These are phyloP conservation scores for Lepidium campestre DNA, from an alignment of 441 rosid genomes.

Conservation along the genomic window DNA sequence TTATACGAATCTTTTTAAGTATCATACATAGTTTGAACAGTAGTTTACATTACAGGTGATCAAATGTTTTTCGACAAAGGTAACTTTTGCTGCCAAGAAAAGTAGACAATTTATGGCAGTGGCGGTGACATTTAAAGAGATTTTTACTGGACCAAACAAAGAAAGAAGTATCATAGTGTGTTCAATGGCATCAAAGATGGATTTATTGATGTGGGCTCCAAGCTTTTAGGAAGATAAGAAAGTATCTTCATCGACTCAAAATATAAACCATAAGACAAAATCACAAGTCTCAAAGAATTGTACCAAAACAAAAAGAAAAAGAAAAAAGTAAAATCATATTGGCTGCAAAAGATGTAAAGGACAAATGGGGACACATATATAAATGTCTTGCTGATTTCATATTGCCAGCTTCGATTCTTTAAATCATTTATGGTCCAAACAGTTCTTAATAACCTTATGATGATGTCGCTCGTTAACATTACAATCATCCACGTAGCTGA, in stretches of 20 bases:
- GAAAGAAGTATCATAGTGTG: constrained; percentile 24
- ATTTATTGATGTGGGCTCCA: constrained; percentile 36
- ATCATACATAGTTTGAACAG: neutral
- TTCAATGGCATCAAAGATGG: constrained; percentile 22
- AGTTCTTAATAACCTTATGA: neutral
- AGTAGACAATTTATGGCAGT: constrained; percentile 42
- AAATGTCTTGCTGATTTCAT: constrained; percentile 21
- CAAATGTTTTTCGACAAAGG: constrained; percentile 11
- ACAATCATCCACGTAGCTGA: constrained; percentile 14
- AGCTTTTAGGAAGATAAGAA: constrained; percentile 17
- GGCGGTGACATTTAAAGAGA: constrained; percentile 42
- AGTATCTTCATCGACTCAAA: constrained; percentile 27
- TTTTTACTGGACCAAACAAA: constrained; percentile 22
- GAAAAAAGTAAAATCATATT: neutral
- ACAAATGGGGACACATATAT: constrained; percentile 25
- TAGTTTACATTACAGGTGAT: constrained; percentile 1
- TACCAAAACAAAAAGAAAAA: neutral
- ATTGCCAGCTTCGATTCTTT: constrained; percentile 26
- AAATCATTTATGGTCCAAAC: constrained; percentile 18
- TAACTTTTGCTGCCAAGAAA: constrained; percentile 46
- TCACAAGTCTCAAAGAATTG: constrained; percentile 15
- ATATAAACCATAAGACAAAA: constrained; percentile 21
- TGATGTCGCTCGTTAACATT: constrained; percentile 15
- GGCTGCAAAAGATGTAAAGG: constrained; percentile 27
- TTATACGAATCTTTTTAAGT: neutral